phyloP scores from a whole-genome alignment of 2,329 filamentous ascomycete species.

The Aspergillus bombycis region DNA sequence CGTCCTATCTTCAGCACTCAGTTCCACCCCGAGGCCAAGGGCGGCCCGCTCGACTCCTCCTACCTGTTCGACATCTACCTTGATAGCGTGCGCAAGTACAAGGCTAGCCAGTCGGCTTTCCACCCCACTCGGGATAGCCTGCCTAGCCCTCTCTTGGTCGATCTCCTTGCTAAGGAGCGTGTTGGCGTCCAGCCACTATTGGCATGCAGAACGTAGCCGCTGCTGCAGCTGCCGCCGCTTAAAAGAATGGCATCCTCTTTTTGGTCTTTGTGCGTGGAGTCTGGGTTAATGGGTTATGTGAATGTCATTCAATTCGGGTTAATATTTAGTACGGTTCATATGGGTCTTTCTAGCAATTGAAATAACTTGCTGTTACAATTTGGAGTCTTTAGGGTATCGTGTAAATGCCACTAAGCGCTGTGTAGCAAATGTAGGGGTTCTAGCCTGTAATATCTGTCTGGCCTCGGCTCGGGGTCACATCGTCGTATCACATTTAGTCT shows the following conservation, averaged over 20 bases:
- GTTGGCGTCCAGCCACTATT: constrained; percentile 78
- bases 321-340: constrained; percentile 11
- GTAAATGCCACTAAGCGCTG: background rate
- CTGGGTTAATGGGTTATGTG: constrained; percentile 17
- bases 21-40: constrained; percentile 98
- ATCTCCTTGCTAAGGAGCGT: constrained; percentile 90
- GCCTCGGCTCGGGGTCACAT: background rate
- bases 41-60: constrained; percentile 90
- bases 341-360: background rate
- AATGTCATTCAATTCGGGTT: constrained; percentile 2
- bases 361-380: background rate
- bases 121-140: constrained; percentile 77
- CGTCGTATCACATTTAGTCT: background rate
- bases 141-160: constrained; percentile 83
- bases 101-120: constrained; percentile 75
- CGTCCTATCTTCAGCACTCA: constrained; percentile 98
- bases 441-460: background rate
- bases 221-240: constrained; percentile 28
- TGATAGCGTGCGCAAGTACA: constrained; percentile 85
- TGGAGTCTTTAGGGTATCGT: background rate
- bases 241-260: constrained; percentile 7
- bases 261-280: constrained; percentile 17
- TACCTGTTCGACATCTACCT: constrained; percentile 98
- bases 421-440: background rate
- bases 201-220: constrained; percentile 51